These are phyloP conservation scores for Dioscorea dumetorum DNA, from an alignment of 106 monocot species.

Conservation along the genomic window DNA sequence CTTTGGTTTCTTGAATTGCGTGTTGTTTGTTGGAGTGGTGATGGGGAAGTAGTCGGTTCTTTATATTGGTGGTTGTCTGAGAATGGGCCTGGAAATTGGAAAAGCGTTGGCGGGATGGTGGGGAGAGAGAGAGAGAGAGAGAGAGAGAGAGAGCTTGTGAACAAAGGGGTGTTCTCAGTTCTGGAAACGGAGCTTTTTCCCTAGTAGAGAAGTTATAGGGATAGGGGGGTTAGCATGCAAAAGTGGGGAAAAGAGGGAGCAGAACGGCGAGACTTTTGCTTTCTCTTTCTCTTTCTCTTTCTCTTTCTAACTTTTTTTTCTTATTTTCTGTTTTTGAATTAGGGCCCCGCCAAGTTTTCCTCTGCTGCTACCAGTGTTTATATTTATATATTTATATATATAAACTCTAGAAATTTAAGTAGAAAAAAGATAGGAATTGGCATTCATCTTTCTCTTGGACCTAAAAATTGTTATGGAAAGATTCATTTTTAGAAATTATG, in stretches of 20 bases:
- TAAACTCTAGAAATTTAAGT: too few species aligned
- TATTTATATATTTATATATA: too few species aligned
- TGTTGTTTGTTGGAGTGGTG: background rate
- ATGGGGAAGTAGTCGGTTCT: background rate
- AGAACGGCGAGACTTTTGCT: background rate
- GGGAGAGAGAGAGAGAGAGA: too few species aligned
- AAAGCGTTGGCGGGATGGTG: background rate
- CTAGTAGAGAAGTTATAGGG: background rate
- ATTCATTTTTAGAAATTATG: too few species aligned
- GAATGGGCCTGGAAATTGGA: background rate
- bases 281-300: background rate
- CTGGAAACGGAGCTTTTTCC: background rate
- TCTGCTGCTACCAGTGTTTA: too few species aligned
- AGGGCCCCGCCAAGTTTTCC: background rate
- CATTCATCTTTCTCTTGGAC: too few species aligned
- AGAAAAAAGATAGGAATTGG: too few species aligned
- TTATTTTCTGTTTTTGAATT: background rate
- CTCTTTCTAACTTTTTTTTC: too few species aligned
- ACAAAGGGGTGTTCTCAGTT: background rate
- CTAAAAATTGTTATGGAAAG: too few species aligned
- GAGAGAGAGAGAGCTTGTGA: background rate
- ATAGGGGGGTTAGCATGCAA: background rate
- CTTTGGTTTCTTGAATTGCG: background rate
- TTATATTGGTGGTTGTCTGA: background rate
- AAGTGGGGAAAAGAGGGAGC: background rate